Conservation (phyloP, 2,329 filamentous ascomycete genomes). For the Colletotrichum sp. region DNA sequence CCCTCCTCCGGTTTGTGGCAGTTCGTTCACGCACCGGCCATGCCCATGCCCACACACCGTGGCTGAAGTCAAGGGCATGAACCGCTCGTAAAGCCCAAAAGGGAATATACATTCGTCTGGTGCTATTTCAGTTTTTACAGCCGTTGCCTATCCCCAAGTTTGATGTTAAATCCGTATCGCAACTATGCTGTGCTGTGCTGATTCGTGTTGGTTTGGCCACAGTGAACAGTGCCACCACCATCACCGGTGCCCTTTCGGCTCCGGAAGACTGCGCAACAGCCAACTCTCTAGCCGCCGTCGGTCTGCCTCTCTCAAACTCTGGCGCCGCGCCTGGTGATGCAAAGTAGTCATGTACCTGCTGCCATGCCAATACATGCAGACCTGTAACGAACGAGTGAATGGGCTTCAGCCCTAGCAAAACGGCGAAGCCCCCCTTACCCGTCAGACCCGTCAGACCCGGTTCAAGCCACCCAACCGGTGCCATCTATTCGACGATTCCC, state of each 20-base stretch:
- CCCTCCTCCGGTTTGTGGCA: not conserved
- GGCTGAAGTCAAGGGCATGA: not conserved
- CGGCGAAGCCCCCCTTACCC: not conserved
- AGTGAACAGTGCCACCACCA: not conserved
- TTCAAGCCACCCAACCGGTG: not conserved
- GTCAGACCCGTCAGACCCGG: not conserved
- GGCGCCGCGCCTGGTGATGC: not conserved
- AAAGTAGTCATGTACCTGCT: not conserved
- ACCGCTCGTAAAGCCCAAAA: not conserved
- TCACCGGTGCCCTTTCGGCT: slow-evolving; percentile 12
- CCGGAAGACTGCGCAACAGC: not conserved
- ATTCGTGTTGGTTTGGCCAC: not conserved
- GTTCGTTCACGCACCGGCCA: not conserved
- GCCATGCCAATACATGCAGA: not conserved
- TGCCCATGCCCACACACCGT: not conserved
- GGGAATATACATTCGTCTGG: not conserved
- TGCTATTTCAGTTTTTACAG: not conserved
- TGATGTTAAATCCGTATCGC: not conserved
- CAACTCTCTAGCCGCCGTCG: not conserved
- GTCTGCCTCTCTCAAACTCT: not conserved
- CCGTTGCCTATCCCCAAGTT: not conserved
- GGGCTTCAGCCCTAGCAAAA: slow-evolving; percentile 1
- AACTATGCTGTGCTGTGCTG: not conserved
- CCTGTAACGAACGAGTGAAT: not conserved
- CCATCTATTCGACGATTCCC: not conserved